phyloP scores from a whole-genome alignment of 352 stramenopile genomes.

The Globisporangium orthogonon region DNA sequence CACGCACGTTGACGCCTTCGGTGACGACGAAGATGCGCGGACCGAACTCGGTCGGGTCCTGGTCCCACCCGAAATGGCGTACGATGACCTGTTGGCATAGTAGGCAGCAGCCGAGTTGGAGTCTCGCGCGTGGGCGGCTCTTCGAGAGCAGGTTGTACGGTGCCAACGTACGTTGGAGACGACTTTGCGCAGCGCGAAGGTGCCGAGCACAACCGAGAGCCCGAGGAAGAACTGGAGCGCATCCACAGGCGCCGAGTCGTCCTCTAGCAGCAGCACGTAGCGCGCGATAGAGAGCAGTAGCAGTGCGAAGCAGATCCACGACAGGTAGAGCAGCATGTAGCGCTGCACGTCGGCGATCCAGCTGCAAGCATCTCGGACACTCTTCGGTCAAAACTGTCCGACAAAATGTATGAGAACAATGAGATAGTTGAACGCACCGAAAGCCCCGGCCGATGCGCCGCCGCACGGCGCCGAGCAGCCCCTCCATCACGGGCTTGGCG shows the following conservation, averaged over 20 bases:
- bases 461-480: slow-evolving; percentile 42
- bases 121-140: too few relatives aligned
- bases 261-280: slow-evolving; percentile 48
- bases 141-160: too few relatives aligned
- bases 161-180: slow-evolving; percentile 56
- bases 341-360: slow-evolving; percentile 78
- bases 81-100: slow-evolving; percentile 43
- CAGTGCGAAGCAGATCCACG: slow-evolving; percentile 53
- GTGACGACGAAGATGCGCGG: slow-evolving; percentile 80
- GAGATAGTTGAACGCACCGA: slow-evolving; percentile 23
- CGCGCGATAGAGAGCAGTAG: slow-evolving; percentile 41
- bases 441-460: slow-evolving; percentile 56
- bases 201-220: slow-evolving; percentile 63
- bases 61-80: slow-evolving; percentile 74
- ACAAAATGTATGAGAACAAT: too few relatives aligned
- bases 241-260: slow-evolving; percentile 40
- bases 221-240: slow-evolving; percentile 54
- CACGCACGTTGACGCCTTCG: slow-evolving; percentile 48
- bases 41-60: slow-evolving; percentile 51
- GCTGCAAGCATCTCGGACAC: slow-evolving; percentile 16
- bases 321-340: slow-evolving; percentile 71
- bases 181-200: slow-evolving; percentile 68
- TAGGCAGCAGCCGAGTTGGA: too few relatives aligned
- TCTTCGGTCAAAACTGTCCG: too few relatives aligned
- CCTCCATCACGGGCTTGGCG: slow-evolving; percentile 38